Base-by-base conservation (phyloP, 2,329 filamentous ascomycete genomes). In the Sclerotinia sclerotiorum region DNA sequence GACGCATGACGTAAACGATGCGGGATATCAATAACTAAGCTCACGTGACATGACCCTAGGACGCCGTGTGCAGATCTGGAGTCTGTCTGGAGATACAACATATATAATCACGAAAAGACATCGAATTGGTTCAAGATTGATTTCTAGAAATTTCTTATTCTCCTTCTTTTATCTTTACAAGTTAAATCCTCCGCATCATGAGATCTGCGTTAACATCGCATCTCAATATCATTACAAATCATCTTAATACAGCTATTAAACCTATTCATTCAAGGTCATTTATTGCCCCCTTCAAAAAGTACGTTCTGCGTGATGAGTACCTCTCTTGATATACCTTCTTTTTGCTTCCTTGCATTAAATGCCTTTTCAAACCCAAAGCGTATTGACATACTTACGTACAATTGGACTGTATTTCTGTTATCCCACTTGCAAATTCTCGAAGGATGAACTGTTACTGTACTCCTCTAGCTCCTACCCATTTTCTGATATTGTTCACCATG, bases 141-240 rank as follows among this genome's bases (percentile, higher is more conserved):
- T 56, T 35, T 24, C n/a, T 39, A 58, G 17, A 39, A 44, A 58
- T 15, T 24, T 10, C 56, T 27, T 3, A 1, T 46, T 13, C 39
- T n/a, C 58, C 7, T 35, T 49, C 44, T 17, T 32, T n/a, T 51
- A 2, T 24, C 10, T 35, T 55, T 21, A 35, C 4, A 5, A 13
- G 0, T 48, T 21, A 6, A 32, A 39, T 54, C 3, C 27, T 19
- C 21, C 7, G 24, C 52, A 61, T 52, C 39, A 67, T 67, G 65
- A 67, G 11, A 52, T 52, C 46, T 19, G 27, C 46, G 19, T 29
- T 21, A 7, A 35, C 17, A 61, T 61, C 65, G n/a, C 55, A 17
- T n/a, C 24, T 67, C 44, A 61, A 42, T n/a, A n/a, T 32, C 49
- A 32, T 54, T 46, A 56, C 51, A 52, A 67, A 51, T 42, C 55